phyloP scores from a whole-genome alignment of 2,329 filamentous ascomycete genomes.

The Diaporthe longicolla region DNA sequence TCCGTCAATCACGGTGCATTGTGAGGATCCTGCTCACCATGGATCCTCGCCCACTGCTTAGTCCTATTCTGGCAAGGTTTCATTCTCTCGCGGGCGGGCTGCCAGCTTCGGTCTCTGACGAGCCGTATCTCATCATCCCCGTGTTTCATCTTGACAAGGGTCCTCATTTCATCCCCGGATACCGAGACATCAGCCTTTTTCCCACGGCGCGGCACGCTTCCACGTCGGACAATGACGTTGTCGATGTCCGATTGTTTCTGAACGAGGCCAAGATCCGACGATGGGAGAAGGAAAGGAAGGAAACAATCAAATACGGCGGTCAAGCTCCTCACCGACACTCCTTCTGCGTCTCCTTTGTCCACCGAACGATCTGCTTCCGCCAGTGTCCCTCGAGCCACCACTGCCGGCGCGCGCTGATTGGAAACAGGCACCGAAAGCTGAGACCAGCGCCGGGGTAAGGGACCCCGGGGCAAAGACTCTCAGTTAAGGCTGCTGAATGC shows the following conservation, averaged over 20 bases:
- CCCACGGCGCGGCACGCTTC: constrained; percentile 25
- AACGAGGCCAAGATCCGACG: constrained; percentile 24
- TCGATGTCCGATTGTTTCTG: constrained; percentile 6
- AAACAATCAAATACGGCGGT: constrained; percentile 21
- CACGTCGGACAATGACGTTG: constrained; percentile 28
- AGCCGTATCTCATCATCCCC: constrained; percentile 36
- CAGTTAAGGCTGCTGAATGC: constrained; percentile 12
- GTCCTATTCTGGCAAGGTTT: constrained; percentile 23
- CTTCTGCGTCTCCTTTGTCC: not conserved
- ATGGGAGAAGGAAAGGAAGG: not conserved
- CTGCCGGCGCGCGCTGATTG: constrained; percentile 25
- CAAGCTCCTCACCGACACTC: not conserved
- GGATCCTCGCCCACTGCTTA: not conserved
- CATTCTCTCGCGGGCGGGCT: constrained; percentile 7
- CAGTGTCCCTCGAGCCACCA: constrained; percentile 15
- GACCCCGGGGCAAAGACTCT: constrained; percentile 19
- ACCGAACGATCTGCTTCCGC: not conserved
- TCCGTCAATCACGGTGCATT: constrained; percentile 23
- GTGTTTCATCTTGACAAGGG: constrained; percentile 37
- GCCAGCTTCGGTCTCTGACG: constrained; percentile 27
- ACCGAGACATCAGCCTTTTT: constrained; percentile 34
- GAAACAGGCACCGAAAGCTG: constrained; percentile 27
- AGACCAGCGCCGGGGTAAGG: constrained; percentile 28
- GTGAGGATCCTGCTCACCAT: constrained; percentile 16
- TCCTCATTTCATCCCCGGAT: constrained; percentile 30